Base-by-base conservation (phyloP, 345 rosid genomes). In the Camelina neglecta region DNA sequence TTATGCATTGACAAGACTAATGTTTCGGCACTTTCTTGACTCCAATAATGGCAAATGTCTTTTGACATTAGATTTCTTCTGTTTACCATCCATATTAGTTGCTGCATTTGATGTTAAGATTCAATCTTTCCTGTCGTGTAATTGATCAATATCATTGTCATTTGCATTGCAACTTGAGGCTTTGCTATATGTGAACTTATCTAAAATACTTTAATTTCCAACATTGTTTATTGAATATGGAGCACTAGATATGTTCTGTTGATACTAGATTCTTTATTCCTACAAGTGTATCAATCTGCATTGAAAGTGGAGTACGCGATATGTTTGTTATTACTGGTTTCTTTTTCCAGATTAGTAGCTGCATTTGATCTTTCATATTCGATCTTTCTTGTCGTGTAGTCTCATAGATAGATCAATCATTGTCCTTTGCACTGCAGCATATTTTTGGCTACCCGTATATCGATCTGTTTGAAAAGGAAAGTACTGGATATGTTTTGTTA, bases 311-410 rank as follows among this genome's bases (percentile, higher is more conserved):
- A 41, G 13, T 11, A 41, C 13, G 4, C 13, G 44, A 10, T 41
- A 41, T 41, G 44, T 41, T 41, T 41, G 44, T 41, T 41, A 41
- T 3, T 10, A 41, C 50, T 47, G 6, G 24, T 29, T 47, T 59
- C 44, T 26, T 21, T 55, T 71, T 8, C 74, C 56, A 71, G 35
- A 63, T 21, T 39, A 6, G 68, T 8, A 54, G 53, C 73, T 55
- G 7, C 35, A 50, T 16, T 49, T 35, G 23, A 75, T 69, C 58
- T 20, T 61, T 42, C 29, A 23, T 23, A 64, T 35, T 11, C 7
- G 10, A 33, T 64, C 35, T 74, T 13, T 65, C 45, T 55, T 65
- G 31, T 74, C 24, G 0, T 21, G 12, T 42, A 53, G 60, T 44
- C 44, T 56, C 67, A 47, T 47, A 65, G 15, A 57, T 57, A 2